These are phyloP conservation scores for Pseudogymnoascus sp. DNA, from an alignment of 2,329 filamentous ascomycete species.

Conservation along the genomic window DNA sequence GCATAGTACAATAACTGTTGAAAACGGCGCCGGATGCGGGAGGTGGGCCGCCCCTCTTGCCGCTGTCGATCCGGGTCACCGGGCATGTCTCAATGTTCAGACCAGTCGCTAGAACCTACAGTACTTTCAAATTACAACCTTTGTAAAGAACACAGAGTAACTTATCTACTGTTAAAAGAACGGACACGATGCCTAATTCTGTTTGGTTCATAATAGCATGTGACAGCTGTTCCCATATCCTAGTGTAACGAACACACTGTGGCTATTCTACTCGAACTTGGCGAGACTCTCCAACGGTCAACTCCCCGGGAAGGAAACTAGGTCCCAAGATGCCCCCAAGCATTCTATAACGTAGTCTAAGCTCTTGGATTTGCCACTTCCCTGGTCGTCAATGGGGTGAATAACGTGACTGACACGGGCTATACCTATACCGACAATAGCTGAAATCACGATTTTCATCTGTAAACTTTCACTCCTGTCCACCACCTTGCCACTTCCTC, in stretches of 20 bases:
- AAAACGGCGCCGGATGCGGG: background rate
- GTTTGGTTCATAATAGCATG: background rate
- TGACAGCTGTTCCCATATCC: background rate
- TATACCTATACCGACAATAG: background rate
- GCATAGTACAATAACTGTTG: background rate
- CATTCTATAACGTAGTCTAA: background rate
- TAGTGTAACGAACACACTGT: background rate
- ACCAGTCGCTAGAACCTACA: background rate
- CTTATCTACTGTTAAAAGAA: background rate
- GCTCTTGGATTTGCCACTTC: background rate
- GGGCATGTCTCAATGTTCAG: background rate
- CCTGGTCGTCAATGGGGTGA: background rate
- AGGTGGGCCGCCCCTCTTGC: background rate
- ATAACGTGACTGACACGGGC: background rate
- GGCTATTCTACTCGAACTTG: background rate
- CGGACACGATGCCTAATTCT: background rate
- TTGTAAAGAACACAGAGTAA: background rate
- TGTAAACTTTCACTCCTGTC: background rate
- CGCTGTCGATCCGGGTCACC: background rate
- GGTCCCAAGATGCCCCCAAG: too few species aligned
- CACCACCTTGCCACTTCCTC: background rate
- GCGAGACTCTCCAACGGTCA: background rate
- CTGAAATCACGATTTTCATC: constrained; percentile 3
- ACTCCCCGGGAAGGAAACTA: background rate
- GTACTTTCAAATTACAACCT: background rate